Base-by-base conservation (phyloP, 78 protist genomes). In the Dictyostelium purpureum region DNA sequence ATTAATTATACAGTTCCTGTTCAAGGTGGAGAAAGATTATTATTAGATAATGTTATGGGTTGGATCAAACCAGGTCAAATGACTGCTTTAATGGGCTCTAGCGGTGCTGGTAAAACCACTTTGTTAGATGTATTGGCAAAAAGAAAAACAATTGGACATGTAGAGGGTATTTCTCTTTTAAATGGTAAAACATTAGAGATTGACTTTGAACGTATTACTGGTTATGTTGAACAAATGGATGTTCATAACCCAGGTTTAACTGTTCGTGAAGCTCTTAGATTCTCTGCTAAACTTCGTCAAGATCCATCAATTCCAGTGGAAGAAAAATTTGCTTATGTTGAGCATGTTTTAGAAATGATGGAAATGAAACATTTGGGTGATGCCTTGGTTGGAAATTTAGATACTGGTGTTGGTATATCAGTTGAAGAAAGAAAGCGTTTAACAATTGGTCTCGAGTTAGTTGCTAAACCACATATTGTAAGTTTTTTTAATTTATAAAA, bases 101-200 rank as follows among this genome's bases (percentile, higher is more conserved):
- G 94, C 6, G 93, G 93, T 67, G 93, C 93, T n/a, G 93, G 88
- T 59, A 97, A 97, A 88, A 94, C 96, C 0, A 96, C 98, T 0
- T 56, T 96, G 56, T 79, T 96, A 28, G 96, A 96, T 88, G 94
- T 96, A 6, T 77, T 97, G 37, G 97, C 97, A 42, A 85, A 87
- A 11, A 66, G 98, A 52, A 94, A 96, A 94, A 79, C 94, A 0
- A 74, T 57, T 28, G 98, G 98, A n/a, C 67, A 38, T 1, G 40
- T 96, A 2, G 56, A 52, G 42, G 98, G 98, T 38, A 70, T 24
- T 1, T 26, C 85, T 11, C 24, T 40, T 12, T 56, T 96, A 18
- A 96, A 96, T 80, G 97, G 98, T n/a, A 73, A 71, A 49, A 94
- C 90, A 42, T 54, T 87, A 7, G 71, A 87, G 11, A 63, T 91